Base-by-base conservation (phyloP, 192 early-diverging fungal species). In the Rhizophagus clarus region DNA sequence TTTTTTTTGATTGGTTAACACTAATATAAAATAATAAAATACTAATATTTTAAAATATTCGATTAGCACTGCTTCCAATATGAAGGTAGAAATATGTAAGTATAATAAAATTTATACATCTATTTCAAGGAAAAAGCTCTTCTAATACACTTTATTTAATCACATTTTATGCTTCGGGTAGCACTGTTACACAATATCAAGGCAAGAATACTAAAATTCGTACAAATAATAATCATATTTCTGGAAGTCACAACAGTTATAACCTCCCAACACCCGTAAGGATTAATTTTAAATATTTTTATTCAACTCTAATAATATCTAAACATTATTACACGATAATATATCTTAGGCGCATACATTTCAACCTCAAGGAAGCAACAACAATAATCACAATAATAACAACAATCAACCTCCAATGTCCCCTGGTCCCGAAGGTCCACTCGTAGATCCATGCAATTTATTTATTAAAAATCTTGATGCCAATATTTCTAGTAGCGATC, bases 391-490 rank as follows among this genome's bases (percentile, higher is more conserved):
- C 24, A 72, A 72, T 61, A 32, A 37, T 45, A n/a, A 67, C 67
- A 28, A 37, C 17, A 70, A 66, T 66, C 62, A 61, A 67, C 60
- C 31, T 15, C 77, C 77, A 24, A 10, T n/a, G n/a, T 42, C 64
- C 31, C 73, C 56, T 42, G 74, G 68, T 67, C 72, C 74, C 37
- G 67, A 77, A 80, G 83, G 56, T 20, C 70, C 66, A 62, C 70
- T 80, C 14, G 83, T 87, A 2, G 87, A 88, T 49, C 83, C 68
- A 66, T 84, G 94, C 80, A 98, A 98, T 87, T 93, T 98, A 74
- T 98, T 97, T 85, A 98, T 98, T 88, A 97, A 97, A 88, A 98
- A 98, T 88, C 87, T 98, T 61, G 96, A 97, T 88, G 85, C 93
- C 26, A 88, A 92, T 73, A 96, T 97, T 79, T 95, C 96, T 88